Conservation (phyloP, 108 stramenopile genomes). For the Stephanodiscus minutulus region DNA sequence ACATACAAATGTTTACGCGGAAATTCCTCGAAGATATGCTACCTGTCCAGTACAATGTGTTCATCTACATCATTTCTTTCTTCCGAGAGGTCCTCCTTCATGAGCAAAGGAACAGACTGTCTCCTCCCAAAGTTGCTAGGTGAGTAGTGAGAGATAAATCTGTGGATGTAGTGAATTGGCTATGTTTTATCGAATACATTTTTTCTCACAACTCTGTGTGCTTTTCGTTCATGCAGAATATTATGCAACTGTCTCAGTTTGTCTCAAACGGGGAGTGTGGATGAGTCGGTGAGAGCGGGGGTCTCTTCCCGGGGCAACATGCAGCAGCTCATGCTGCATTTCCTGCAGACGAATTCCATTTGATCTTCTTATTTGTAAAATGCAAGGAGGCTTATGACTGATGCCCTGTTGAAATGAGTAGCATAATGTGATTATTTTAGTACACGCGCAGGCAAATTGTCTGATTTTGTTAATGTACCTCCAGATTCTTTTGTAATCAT, state of each 20-base stretch:
- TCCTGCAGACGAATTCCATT: slow-evolving; percentile 63
- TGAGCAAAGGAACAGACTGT: slow-evolving; percentile 64
- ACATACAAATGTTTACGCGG: slow-evolving; percentile 76
- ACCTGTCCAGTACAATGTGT: slow-evolving; percentile 93
- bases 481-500: no score
- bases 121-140: slow-evolving; percentile 78
- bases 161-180: neutral
- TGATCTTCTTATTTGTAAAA: slow-evolving; percentile 11
- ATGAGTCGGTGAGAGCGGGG: slow-evolving; percentile 54
- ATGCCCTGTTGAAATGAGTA: no score
- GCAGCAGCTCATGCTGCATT: slow-evolving; percentile 66
- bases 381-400: no score
- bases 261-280: slow-evolving; percentile 54
- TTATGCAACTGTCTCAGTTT: slow-evolving; percentile 67
- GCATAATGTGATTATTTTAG: no score
- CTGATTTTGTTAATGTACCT: no score
- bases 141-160: slow-evolving; percentile 7
- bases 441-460: no score
- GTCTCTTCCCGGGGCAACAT: slow-evolving; percentile 48
- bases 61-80: slow-evolving; percentile 97
- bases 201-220: neutral
- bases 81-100: slow-evolving; percentile 89
- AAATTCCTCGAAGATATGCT: slow-evolving; percentile 89
- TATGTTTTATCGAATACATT: neutral
- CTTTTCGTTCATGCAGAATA: slow-evolving; percentile 41